Conservation (phyloP, 805 yeast species). For the Hanseniaspora lindneri region DNA sequence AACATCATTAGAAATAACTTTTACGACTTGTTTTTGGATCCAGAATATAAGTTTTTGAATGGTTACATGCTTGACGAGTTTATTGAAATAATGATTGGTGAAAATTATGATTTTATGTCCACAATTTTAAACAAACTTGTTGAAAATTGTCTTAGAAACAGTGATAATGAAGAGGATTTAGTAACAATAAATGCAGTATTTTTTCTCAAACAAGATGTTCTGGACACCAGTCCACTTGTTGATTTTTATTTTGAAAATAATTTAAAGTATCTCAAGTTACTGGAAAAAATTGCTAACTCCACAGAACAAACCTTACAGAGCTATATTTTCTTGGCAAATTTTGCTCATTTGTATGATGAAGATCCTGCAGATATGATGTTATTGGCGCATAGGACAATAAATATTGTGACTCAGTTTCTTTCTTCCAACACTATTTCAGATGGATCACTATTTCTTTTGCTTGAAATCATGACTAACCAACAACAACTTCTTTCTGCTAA, state of each 20-base stretch:
- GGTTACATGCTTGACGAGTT: neutral
- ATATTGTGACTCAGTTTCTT: neutral
- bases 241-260: neutral
- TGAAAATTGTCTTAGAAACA: neutral
- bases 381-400: neutral
- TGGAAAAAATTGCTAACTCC: neutral
- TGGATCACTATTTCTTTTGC: neutral
- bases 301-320: neutral
- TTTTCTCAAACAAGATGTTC: too few relatives aligned
- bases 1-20: neutral
- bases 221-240: neutral
- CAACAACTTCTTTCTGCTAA: neutral
- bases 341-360: neutral
- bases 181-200: neutral
- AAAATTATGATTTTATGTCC: neutral
- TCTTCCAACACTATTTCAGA: neutral
- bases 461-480: neutral
- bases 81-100: neutral
- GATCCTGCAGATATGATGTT: neutral
- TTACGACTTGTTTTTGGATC: neutral
- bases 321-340: neutral
- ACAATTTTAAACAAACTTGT: neutral
- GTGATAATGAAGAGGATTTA: neutral
- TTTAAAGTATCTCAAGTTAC: neutral
- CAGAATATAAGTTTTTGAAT: neutral